Percentiles rank a stretch among this genome's conserved stretches.
phyloP scores from a whole-genome alignment of 2,329 filamentous ascomycete species.

The Fusarium albidum region DNA sequence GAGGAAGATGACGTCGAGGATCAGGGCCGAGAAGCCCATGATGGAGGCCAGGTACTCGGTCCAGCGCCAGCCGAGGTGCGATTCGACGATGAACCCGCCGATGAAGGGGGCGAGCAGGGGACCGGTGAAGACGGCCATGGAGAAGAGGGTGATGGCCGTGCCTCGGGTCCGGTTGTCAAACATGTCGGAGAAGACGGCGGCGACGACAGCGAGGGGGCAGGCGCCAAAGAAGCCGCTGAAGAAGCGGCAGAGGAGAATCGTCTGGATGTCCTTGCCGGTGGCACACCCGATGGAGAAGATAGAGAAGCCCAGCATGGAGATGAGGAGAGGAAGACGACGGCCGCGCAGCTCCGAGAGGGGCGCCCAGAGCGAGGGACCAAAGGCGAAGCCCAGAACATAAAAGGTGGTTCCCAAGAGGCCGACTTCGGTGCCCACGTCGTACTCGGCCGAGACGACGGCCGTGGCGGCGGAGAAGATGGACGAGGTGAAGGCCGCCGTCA shows the following conservation, averaged over 20 bases:
- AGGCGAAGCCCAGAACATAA: conserved; percentile 76
- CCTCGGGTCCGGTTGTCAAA: conserved; percentile 71
- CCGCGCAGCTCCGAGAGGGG: conserved; percentile 78
- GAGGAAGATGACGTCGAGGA: conserved; percentile 68
- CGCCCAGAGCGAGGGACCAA: conserved; percentile 76
- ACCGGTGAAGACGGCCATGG: conserved; percentile 67
- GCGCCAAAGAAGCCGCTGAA: conserved; percentile 78
- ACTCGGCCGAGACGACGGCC: conserved; percentile 61
- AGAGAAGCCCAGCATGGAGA: conserved; percentile 74
- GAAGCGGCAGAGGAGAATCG: conserved; percentile 76
- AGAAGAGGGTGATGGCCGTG: conserved; percentile 53
- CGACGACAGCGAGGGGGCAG: conserved; percentile 73
- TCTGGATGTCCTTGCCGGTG: conserved; percentile 72
- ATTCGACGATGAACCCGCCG: conserved; percentile 71
- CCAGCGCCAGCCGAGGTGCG: conserved; percentile 76
- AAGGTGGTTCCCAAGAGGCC: conserved; percentile 72
- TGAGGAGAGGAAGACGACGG: conserved; percentile 67
- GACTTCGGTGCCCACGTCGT: conserved; percentile 68
- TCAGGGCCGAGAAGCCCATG: conserved; percentile 69
- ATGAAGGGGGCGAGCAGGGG: conserved; percentile 74
- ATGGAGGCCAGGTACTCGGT: conserved; percentile 71
- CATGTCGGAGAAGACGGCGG: conserved; percentile 77
- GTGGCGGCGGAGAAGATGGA: conserved; percentile 78
- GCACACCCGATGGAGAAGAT: conserved; percentile 72
- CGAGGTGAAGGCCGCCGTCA: conserved; percentile 76